A percentile compares a stretch with the other conserved stretches of the same genome.
These are phyloP conservation scores for Aspergillus hancockii DNA, from an alignment of 495 filamentous ascomycete species.

Conservation along the genomic window DNA sequence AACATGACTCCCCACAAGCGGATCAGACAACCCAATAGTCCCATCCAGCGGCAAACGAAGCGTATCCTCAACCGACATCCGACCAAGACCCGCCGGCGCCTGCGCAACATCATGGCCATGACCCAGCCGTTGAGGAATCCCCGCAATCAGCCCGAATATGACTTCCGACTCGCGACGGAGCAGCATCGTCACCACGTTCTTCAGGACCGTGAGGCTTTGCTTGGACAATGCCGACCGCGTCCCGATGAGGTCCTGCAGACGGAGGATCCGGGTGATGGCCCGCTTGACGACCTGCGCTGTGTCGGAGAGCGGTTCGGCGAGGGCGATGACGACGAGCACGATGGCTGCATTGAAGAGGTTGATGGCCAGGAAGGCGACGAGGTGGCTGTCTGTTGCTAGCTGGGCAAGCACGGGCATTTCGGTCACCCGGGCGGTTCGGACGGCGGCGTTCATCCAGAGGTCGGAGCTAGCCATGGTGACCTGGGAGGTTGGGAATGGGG, in stretches of 20 bases:
- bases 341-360: conserved; percentile 38
- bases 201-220: conserved; percentile 31
- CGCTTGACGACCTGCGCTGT: conserved; percentile 36
- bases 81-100: not conserved
- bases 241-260: conserved; percentile 30
- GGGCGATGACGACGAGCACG: conserved; percentile 33
- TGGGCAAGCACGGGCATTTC: conserved; percentile 27
- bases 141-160: conserved; percentile 27
- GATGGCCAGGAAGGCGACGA: conserved; percentile 37
- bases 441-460: conserved; percentile 32
- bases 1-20: conserved; percentile 5
- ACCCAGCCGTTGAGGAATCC: not conserved
- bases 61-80: conserved; percentile 29
- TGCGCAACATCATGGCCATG: conserved; percentile 6
- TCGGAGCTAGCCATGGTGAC: conserved; percentile 22
- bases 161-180: conserved; percentile 27
- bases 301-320: conserved; percentile 35
- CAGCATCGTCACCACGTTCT: conserved; percentile 28
- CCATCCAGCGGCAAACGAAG: conserved; percentile 26
- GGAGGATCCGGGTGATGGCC: conserved; percentile 33
- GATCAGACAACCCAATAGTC: conserved; percentile 14
- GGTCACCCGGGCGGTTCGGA: conserved; percentile 30
- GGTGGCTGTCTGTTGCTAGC: conserved; percentile 31
- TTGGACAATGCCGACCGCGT: conserved; percentile 31
- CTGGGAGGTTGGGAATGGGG: conserved; percentile 1